phyloP scores from a whole-genome alignment of 345 rosid genomes.

The Camelina laxa region DNA sequence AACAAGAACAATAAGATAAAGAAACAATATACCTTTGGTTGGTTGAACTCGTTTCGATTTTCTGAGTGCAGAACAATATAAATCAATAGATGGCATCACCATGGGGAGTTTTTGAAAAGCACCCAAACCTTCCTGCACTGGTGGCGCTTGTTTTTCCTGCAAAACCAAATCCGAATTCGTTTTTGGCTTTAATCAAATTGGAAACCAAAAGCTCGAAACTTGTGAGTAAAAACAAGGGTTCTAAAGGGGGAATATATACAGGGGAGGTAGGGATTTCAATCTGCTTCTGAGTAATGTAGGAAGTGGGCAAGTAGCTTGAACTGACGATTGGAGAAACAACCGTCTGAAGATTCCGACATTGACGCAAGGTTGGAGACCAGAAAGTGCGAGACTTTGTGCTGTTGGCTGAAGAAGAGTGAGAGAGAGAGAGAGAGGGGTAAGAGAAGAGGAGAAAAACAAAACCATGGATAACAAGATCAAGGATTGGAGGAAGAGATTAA shows the following conservation, averaged over 20 bases:
- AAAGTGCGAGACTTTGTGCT: constrained; percentile 28
- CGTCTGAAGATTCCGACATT: constrained; percentile 61
- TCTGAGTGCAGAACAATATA: constrained; percentile 70
- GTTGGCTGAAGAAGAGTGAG: constrained; percentile 21
- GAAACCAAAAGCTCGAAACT: constrained; percentile 21
- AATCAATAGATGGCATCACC: constrained; percentile 93
- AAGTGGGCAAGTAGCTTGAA: constrained; percentile 65
- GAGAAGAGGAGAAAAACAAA: not conserved
- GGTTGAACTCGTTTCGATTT: constrained; percentile 79
- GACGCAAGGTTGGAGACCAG: constrained; percentile 50
- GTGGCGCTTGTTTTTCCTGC: constrained; percentile 51
- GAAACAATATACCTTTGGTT: constrained; percentile 65
- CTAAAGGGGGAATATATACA: constrained; percentile 19
- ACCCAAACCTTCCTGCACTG: constrained; percentile 57
- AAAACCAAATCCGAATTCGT: constrained; percentile 22
- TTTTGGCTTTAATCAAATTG: constrained; percentile 2
- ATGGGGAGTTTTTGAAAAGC: constrained; percentile 95
- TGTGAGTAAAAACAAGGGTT: not conserved
- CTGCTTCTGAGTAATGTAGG: constrained; percentile 46
- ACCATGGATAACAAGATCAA: not conserved
- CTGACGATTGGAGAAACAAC: constrained; percentile 50
- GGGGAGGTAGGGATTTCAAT: constrained; percentile 39
- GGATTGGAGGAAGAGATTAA: not conserved
- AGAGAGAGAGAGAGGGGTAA: constrained; percentile 1
- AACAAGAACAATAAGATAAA: not conserved